Conservation (phyloP, 129 eudicot genomes). For the Chrysanthemum seticuspe region DNA sequence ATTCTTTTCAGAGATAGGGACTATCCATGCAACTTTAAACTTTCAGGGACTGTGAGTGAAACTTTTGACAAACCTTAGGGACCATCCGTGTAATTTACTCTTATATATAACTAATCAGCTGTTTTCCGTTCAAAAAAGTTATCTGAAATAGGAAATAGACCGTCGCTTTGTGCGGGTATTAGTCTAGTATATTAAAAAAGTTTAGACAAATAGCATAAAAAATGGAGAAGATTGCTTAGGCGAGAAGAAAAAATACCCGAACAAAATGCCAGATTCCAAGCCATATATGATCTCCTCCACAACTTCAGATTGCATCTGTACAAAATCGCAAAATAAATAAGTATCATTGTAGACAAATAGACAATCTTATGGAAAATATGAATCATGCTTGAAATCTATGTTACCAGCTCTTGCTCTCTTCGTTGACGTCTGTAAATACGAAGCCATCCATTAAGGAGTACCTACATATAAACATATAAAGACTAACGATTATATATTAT, state of each 20-base stretch:
- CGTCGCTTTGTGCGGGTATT: too few relatives aligned
- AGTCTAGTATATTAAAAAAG: not conserved
- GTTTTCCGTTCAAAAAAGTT: not conserved
- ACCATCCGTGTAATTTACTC: too few relatives aligned
- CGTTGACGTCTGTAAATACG: conserved; percentile 93
- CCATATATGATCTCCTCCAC: conserved; percentile 96
- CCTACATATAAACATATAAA: conserved; percentile 42
- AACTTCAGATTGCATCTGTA: conserved; percentile 97
- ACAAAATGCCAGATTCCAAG: conserved; percentile 94
- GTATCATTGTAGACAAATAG: conserved; percentile 4
- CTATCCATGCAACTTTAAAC: too few relatives aligned
- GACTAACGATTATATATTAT: conserved; percentile 10
- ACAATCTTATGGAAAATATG: not conserved
- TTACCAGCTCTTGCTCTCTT: conserved; percentile 95
- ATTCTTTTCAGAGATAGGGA: too few relatives aligned
- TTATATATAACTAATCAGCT: not conserved
- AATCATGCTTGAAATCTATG: not conserved
- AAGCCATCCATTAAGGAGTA: conserved; percentile 93
- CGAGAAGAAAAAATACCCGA: conserved; percentile 59
- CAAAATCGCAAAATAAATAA: conserved; percentile 19
- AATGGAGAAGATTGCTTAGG: not conserved
- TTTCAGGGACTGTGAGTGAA: too few relatives aligned
- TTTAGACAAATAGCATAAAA: not conserved
- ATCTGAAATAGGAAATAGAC: not conserved
- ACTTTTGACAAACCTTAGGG: too few relatives aligned